Conservation (phyloP, 169 alveolate genomes). For the Plasmodium vinckei region DNA sequence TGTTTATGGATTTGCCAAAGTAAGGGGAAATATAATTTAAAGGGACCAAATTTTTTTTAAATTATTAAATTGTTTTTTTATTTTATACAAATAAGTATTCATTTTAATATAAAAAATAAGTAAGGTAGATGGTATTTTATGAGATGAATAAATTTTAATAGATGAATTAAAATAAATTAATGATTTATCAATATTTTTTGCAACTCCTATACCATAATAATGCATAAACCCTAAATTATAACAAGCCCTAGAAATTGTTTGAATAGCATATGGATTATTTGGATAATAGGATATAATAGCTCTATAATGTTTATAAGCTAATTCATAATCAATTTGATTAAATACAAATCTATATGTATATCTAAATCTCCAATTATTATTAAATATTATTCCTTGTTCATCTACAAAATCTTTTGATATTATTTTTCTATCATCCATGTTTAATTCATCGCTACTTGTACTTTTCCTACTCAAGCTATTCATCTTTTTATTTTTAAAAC, state of each 20-base stretch:
- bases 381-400: constrained; percentile 49
- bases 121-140: constrained; percentile 53
- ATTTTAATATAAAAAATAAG: constrained; percentile 47
- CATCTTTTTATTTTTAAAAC: not conserved
- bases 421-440: not conserved
- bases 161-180: constrained; percentile 58
- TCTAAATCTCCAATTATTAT: constrained; percentile 50
- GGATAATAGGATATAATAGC: constrained; percentile 67
- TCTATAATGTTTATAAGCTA: constrained; percentile 72
- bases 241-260: constrained; percentile 50
- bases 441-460: not conserved
- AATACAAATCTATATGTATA: constrained; percentile 35
- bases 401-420: constrained; percentile 45
- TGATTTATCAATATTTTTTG: constrained; percentile 57
- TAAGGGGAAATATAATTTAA: no score
- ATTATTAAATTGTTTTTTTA: constrained; percentile 30
- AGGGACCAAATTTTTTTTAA: not conserved
- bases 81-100: constrained; percentile 16
- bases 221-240: constrained; percentile 69
- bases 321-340: constrained; percentile 48
- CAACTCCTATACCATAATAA: constrained; percentile 70
- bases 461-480: not conserved
- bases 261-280: constrained; percentile 40
- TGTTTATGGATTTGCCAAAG: no score
- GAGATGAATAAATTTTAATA: constrained; percentile 51